phyloP scores from a whole-genome alignment of 495 filamentous ascomycete genomes.

The Ramalina intermedia region DNA sequence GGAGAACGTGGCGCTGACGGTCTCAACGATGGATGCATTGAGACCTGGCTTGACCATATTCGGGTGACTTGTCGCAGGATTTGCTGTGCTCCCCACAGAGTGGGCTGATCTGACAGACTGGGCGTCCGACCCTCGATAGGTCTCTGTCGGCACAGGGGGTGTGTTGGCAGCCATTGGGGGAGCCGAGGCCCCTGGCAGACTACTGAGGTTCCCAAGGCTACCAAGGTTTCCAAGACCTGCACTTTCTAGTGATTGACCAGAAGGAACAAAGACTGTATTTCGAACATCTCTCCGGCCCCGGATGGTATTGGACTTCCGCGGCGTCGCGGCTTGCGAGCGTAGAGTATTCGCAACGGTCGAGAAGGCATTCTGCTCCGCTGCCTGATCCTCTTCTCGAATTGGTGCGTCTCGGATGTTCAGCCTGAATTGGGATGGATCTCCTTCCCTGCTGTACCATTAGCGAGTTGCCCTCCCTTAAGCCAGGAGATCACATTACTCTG shows the following conservation, averaged over 20 bases:
- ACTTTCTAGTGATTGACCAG: constrained; percentile 25
- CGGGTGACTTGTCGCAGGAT: constrained; percentile 51
- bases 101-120: constrained; percentile 82
- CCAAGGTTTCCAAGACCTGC: constrained; percentile 13
- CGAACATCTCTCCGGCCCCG: constrained; percentile 84
- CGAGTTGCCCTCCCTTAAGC: not conserved
- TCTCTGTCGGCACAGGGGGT: constrained; percentile 24
- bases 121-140: constrained; percentile 62
- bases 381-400: constrained; percentile 81
- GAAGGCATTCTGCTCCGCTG: constrained; percentile 55
- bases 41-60: constrained; percentile 71
- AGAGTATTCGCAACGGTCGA: constrained; percentile 85
- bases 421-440: constrained; percentile 65
- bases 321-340: constrained; percentile 42
- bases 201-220: no score
- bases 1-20: constrained; percentile 71
- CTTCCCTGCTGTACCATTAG: constrained; percentile 23
- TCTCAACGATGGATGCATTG: constrained; percentile 85
- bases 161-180: constrained; percentile 28
- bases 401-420: constrained; percentile 86
- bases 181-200: constrained; percentile 16
- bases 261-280: constrained; percentile 69
- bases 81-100: constrained; percentile 50
- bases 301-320: constrained; percentile 59
- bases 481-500: constrained; percentile 21